These are phyloP conservation scores for Filosporella fistucella DNA, from an alignment of 495 filamentous ascomycete genomes.

Conservation along the genomic window DNA sequence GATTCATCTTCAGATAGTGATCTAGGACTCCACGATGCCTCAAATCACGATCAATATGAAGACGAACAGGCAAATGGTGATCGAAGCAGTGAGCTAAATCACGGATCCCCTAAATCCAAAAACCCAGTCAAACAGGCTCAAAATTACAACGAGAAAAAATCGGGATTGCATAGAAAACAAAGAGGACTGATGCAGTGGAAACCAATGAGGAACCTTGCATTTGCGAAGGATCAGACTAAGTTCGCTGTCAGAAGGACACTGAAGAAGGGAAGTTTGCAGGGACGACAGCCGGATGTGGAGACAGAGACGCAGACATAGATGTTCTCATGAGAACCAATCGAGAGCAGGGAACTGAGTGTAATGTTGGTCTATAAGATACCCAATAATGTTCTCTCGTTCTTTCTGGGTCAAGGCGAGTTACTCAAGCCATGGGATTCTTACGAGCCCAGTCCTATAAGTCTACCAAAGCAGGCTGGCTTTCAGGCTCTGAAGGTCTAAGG, in stretches of 20 bases:
- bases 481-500: no score
- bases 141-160: conserved; percentile 49
- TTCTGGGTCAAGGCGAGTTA: no score
- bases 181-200: conserved; percentile 75
- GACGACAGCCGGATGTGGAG: conserved; percentile 67
- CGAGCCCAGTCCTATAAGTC: no score
- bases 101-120: conserved; percentile 5
- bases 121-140: conserved; percentile 30
- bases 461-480: no score
- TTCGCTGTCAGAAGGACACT: conserved; percentile 54
- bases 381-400: no score
- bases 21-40: conserved; percentile 42
- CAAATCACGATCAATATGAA: conserved; percentile 5
- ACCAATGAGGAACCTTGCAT: conserved; percentile 63
- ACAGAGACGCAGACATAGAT: no score
- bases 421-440: no score
- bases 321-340: no score
- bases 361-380: no score
- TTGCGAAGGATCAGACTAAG: conserved; percentile 66
- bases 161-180: conserved; percentile 61
- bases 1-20: conserved; percentile 29
- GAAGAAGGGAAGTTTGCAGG: conserved; percentile 50
- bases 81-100: not conserved
- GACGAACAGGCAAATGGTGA: conserved; percentile 15
- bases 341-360: no score